Evolutionary conservation across 1,284 basidiomycete genomes (phyloP).

Genomic region (Leccinum pachyderme): DNA sequence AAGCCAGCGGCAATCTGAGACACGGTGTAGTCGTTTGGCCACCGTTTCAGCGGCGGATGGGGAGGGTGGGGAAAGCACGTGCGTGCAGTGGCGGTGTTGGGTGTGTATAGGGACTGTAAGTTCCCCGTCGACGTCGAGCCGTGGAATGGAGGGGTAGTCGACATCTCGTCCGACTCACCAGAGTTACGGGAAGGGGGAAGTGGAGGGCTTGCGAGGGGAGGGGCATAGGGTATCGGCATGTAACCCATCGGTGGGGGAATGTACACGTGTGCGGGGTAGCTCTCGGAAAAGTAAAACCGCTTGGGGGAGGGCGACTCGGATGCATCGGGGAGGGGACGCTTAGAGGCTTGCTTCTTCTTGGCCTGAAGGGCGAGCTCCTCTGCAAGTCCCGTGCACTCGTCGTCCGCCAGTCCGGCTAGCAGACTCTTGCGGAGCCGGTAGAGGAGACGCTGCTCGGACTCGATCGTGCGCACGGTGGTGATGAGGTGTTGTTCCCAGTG

Average conservation of each 20-base stretch:
- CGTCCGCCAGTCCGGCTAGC: conserved; percentile 52
- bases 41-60: conserved; percentile 56
- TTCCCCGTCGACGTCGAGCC: conserved; percentile 2
- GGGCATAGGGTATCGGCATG: conserved; percentile 29
- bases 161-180: conserved; percentile 18
- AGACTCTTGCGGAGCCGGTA: conserved; percentile 59
- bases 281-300: conserved; percentile 29
- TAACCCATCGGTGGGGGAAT: conserved; percentile 32
- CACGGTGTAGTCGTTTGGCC: conserved; percentile 71
- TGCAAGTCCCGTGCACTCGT: conserved; percentile 52
- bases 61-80: conserved; percentile 46
- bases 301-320: conserved; percentile 28
- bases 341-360: conserved; percentile 25
- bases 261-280: conserved; percentile 32
- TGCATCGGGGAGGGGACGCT: conserved; percentile 24
- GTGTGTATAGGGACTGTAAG: conserved; percentile 24
- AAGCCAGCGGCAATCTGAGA: conserved; percentile 59
- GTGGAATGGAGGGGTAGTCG: conserved; percentile 21
- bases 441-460: conserved; percentile 49
- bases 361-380: conserved; percentile 52
- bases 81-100: conserved; percentile 18
- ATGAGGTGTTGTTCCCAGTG: conserved; percentile 58
- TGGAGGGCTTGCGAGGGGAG: conserved; percentile 20
- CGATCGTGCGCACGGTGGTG: conserved; percentile 42
- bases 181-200: conserved; percentile 13